A percentile compares a stretch with the other conserved stretches of the same genome.
These are phyloP conservation scores for Candida golubevii DNA, from an alignment of 805 yeast species.

Conservation along the genomic window DNA sequence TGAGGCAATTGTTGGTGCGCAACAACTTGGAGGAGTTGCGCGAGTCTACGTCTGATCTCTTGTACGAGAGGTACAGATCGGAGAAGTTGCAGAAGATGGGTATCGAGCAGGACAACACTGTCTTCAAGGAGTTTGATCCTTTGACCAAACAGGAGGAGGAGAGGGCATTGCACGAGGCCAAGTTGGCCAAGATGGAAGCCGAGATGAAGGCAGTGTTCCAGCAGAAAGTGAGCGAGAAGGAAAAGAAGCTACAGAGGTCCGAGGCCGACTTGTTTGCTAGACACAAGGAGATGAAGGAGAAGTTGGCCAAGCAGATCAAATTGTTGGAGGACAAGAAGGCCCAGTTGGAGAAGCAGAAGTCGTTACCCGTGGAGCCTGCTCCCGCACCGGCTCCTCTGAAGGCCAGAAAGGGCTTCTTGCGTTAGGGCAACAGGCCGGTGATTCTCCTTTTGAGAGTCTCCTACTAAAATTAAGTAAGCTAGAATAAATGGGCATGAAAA, in stretches of 20 bases:
- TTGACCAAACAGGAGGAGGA: conserved; percentile 90
- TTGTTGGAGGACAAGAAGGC: conserved; percentile 87
- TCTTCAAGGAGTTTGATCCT: conserved; percentile 95
- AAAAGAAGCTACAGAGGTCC: conserved; percentile 91
- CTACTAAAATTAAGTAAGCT: neutral
- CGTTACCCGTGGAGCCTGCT: conserved; percentile 48
- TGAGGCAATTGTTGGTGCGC: conserved; percentile 84
- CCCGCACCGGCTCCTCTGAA: conserved; percentile 42
- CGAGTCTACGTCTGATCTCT: conserved; percentile 68
- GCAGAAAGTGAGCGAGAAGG: conserved; percentile 94
- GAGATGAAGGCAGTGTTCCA: conserved; percentile 97
- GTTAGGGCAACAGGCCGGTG: conserved; percentile 32
- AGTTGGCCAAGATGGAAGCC: conserved; percentile 87
- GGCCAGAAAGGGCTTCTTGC: conserved; percentile 77
- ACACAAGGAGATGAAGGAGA: conserved; percentile 97
- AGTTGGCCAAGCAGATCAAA: conserved; percentile 80
- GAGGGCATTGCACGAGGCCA: conserved; percentile 87
- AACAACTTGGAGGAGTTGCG: conserved; percentile 91
- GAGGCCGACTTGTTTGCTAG: conserved; percentile 94
- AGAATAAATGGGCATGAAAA: conserved; percentile 1
- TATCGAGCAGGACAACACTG: conserved; percentile 84
- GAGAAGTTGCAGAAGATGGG: conserved; percentile 78
- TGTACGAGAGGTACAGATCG: conserved; percentile 88
- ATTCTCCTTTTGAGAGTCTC: too few relatives aligned
- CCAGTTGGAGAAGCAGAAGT: conserved; percentile 63